A percentile compares a stretch with the other conserved stretches of the same genome.
Evolutionary conservation across 2,329 filamentous ascomycete species (phyloP).

Genomic region (Cordyceps tenuipes): DNA sequence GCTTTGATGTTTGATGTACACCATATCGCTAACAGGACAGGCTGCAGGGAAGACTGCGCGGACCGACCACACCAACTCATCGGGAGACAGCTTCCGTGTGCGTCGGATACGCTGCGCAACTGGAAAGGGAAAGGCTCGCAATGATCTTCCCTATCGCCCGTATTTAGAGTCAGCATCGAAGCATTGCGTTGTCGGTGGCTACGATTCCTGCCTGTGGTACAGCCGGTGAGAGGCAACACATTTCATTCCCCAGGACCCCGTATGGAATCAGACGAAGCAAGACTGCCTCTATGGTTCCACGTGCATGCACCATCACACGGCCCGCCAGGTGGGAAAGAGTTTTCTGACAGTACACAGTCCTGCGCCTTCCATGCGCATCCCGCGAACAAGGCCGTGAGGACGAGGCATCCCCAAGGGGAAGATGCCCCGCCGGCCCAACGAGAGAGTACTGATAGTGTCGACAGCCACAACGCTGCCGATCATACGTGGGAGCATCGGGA

Average conservation of each 20-base stretch:
- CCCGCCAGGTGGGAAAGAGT: background rate
- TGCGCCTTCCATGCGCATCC: background rate
- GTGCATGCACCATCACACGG: background rate
- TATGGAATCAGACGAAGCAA: background rate
- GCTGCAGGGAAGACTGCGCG: background rate
- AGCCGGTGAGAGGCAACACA: background rate
- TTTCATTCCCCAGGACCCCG: background rate
- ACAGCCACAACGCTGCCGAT: background rate
- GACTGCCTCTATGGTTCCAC: background rate
- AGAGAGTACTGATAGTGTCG: background rate
- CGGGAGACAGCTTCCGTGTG: conserved; percentile 1
- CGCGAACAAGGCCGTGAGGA: background rate
- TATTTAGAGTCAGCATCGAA: background rate
- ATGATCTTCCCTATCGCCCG: background rate
- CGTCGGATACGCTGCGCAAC: background rate
- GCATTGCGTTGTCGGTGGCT: background rate
- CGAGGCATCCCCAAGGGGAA: background rate
- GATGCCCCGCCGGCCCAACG: background rate
- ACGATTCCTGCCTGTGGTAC: background rate
- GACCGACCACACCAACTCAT: background rate
- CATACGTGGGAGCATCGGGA: background rate
- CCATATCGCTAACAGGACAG: background rate
- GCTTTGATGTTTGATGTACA: background rate
- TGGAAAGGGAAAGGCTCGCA: background rate
- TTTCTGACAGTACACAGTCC: too few species aligned